Evolutionary conservation across 371 early-diverging fungal species (phyloP), one percentile per base, ranked within the genome.

Genomic region (Mucor mucedo): DNA sequence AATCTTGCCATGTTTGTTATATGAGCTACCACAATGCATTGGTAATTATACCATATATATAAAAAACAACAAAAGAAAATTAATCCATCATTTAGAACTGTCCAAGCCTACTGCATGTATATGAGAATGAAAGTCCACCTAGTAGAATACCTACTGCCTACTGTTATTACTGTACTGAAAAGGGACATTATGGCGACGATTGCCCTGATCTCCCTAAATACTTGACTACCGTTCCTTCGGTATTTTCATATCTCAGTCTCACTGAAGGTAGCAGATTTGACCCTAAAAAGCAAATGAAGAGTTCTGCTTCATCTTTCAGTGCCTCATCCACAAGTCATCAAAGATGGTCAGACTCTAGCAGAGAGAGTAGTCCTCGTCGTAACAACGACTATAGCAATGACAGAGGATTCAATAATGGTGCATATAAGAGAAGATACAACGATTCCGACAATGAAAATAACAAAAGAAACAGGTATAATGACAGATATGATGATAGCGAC

Each of bases 131-230:
- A 14, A 16, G 13, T 8, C 47, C 60, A 28, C 9, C 59, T 8
- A 28, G 9, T 32, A 14, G 28, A 21, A 29, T 11, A 4, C 47
- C 54, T 1, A 6, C 4, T 33, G 33, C 56, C 2, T 71, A 58
- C 33, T 71, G 72, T 16, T 67, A 65, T 58, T 41, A 47, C 10
- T 71, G 72, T 55, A 44, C 54, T 32, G 28, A 29, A 2, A 61
- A 27, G 10, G 68, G 65, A 0, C 72, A 71, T 50, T 71, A 62
- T 65, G 68, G 72, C 16, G 72, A 68, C 45, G 72, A 66, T 8
- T 66, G 67, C 27, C 62, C 63, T n/a, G 33, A n/a, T 14, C 29
- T 60, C 4, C 56, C 66, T 4, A 33, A 41, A 9, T 47, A 55
- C 27, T 28, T 52, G 7, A 42, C n/a, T 0, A 47, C 42, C 0